Conservation (phyloP, 148 eudicot species). For the Heliosperma pusillum region DNA sequence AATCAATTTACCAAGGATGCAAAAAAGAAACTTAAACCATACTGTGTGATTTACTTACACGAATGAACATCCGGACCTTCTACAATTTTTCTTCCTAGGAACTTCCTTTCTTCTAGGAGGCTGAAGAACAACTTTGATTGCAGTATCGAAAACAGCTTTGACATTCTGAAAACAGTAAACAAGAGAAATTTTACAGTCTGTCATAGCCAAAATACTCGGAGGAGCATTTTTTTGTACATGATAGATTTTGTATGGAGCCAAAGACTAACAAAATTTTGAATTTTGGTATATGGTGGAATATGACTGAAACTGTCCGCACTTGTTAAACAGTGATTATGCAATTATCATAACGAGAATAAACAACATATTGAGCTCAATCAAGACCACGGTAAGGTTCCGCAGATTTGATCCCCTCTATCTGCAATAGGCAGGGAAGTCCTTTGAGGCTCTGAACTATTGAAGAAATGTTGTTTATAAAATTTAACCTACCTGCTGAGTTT, state of each 20-base stretch:
- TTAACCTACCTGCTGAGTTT: conserved; percentile 83
- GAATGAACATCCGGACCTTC: conserved; percentile 70
- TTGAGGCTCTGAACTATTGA: neutral
- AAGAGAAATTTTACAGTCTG: neutral
- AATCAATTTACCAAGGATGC: neutral
- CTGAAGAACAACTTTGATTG: conserved; percentile 93
- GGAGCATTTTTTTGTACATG: neutral
- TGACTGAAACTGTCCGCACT: neutral
- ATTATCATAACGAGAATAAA: neutral
- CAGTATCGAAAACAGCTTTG: conserved; percentile 80
- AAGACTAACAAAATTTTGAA: neutral
- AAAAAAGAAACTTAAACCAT: neutral
- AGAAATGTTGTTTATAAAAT: neutral
- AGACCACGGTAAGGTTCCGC: neutral
- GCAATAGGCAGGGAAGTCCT: neutral
- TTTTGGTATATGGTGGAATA: neutral
- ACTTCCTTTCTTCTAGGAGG: conserved; percentile 87
- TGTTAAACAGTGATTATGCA: neutral
- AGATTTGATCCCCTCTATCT: neutral
- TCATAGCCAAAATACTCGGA: neutral
- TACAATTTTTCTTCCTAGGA: conserved; percentile 49
- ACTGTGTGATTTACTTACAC: conserved; percentile 48
- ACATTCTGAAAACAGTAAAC: conserved; percentile 59
- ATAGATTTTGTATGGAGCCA: neutral
- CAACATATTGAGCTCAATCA: neutral